A percentile compares a stretch with the other conserved stretches of the same genome.
phyloP scores from a whole-genome alignment of 2,329 filamentous ascomycete species.

The Alternaria brassicicola region DNA sequence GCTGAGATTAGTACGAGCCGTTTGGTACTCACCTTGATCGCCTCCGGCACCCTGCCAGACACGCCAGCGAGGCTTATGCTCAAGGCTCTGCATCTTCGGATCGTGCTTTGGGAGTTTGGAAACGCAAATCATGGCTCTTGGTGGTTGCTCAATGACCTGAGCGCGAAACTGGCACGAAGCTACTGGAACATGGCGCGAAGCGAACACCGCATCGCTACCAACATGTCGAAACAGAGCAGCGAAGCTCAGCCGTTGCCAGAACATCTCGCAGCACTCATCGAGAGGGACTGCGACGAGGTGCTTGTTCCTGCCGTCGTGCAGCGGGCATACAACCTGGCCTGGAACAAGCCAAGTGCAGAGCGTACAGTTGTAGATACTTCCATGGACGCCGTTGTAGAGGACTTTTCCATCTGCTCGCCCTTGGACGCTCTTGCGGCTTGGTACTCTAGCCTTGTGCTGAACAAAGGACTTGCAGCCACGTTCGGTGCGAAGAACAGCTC shows the following conservation, averaged over 20 bases:
- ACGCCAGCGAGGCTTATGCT: constrained; percentile 86
- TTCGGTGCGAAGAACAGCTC: constrained; percentile 62
- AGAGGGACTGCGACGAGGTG: constrained; percentile 81
- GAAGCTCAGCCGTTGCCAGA: constrained; percentile 73
- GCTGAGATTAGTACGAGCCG: constrained; percentile 87
- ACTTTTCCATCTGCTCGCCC: constrained; percentile 81
- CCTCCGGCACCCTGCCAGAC: constrained; percentile 83
- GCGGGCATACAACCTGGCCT: constrained; percentile 86
- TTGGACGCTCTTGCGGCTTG: constrained; percentile 90
- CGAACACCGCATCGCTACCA: constrained; percentile 58
- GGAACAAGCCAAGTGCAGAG: constrained; percentile 77
- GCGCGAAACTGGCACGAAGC: constrained; percentile 72
- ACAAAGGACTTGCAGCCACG: constrained; percentile 69
- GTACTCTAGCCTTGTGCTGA: constrained; percentile 79
- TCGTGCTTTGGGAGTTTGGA: constrained; percentile 81
- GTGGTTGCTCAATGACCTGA: constrained; percentile 69
- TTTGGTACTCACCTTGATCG: constrained; percentile 82
- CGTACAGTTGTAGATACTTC: constrained; percentile 70
- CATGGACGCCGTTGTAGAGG: constrained; percentile 83
- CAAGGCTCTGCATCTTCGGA: constrained; percentile 88
- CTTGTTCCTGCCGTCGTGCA: constrained; percentile 79
- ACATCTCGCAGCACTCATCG: constrained; percentile 76
- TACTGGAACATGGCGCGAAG: constrained; percentile 83
- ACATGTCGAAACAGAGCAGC: constrained; percentile 49
- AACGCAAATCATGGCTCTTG: constrained; percentile 69